Evolutionary conservation across 1,284 basidiomycete genomes (phyloP), one percentile per base, ranked within the genome.

Genomic region (Ganoderma lingzhi): DNA sequence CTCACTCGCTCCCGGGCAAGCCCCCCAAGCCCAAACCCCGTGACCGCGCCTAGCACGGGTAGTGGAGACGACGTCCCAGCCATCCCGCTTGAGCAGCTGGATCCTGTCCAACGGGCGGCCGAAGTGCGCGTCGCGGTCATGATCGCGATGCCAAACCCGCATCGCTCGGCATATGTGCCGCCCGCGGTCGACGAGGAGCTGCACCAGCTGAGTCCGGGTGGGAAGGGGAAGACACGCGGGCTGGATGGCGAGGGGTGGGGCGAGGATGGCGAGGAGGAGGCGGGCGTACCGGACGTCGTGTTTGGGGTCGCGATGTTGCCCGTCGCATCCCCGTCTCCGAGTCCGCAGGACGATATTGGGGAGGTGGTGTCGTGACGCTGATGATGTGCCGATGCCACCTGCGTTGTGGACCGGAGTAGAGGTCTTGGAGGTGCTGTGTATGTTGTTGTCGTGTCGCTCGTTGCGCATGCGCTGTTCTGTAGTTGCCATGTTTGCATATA

Each of bases 111-210:
- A 67, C 67, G 64, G 30, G 65, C 72, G 44, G 63, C 67, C 30
- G 76, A 77, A 60, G 71, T 85, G 23, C 87, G 89, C 75, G 82
- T 92, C 14, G 84, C 87, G 32, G 85, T 92, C 6, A 81, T 92
- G 65, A 83, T 92, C 67, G 83, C 86, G 42, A 91, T 92, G 90
- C 90, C 90, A 2, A 82, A 84, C 39, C 82, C 78, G 15, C 78
- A 78, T 39, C 76, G 76, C 17, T 70, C 76, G 17, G 65, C 73
- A 68, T 70, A 65, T 64, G 67, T 74, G 61, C 62, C 64, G 56
- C 65, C 67, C 15, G 35, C 55, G 39, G 67, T 51, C 17, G 65
- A 65, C 48, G 59, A 61, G 42, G 69, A 62, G 61, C 55, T 42
- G 44, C 48, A 56, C 60, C 68, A 19, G 53, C 10, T 28, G 41